Evolutionary conservation across 139 green algal species (phyloP).

Genomic region (Tetradesmus lagerheimii): DNA sequence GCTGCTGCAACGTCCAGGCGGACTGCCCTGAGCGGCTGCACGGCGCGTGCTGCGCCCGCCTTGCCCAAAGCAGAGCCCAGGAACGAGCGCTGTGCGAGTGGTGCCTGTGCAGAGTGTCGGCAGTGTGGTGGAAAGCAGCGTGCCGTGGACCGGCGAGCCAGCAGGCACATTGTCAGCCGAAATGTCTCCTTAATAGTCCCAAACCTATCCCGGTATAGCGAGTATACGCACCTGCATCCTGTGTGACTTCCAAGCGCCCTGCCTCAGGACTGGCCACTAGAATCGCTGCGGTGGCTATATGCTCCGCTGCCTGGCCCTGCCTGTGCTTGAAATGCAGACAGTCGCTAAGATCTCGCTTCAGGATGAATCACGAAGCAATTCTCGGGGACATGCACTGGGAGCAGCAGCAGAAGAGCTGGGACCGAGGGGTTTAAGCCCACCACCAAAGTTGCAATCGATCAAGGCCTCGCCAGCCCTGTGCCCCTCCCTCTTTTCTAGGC

Average conservation of each 20-base stretch:
- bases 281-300: neutral
- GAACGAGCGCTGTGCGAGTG: slow-evolving; percentile 10
- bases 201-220: neutral
- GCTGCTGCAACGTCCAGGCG: slow-evolving; percentile 43
- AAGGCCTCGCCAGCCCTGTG: neutral
- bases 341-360: neutral
- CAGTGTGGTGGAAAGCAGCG: neutral
- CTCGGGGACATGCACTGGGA: neutral
- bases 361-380: neutral
- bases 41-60: slow-evolving; percentile 2
- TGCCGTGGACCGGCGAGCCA: neutral
- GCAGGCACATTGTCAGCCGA: neutral
- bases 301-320: slow-evolving; percentile 1
- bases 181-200: neutral
- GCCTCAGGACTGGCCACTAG: slow-evolving; percentile 17
- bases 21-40: slow-evolving; percentile 38
- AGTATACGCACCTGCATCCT: neutral
- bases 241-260: neutral
- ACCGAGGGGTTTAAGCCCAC: slow-evolving; percentile 2
- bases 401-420: neutral
- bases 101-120: neutral
- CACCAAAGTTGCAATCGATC: neutral
- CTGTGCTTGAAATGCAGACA: neutral
- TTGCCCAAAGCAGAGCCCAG: slow-evolving; percentile 19
- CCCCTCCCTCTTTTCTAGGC: slow-evolving; percentile 28